Conservation (phyloP, 2,329 filamentous ascomycete genomes). For the Xylaria digitata region DNA sequence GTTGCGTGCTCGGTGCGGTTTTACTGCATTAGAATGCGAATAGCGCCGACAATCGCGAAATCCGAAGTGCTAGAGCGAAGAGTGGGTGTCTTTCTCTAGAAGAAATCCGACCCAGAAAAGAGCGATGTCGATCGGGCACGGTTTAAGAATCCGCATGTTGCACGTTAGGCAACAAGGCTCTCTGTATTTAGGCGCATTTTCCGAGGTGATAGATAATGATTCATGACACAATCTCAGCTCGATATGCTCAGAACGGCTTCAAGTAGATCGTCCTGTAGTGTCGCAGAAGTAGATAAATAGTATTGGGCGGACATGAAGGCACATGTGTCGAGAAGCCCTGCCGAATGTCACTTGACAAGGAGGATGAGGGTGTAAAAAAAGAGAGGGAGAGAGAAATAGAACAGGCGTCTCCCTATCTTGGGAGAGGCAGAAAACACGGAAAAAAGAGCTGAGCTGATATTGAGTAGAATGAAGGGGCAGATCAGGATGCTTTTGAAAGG, state of each 20-base stretch:
- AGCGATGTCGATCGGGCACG: slow-evolving; percentile 39
- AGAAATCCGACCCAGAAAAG: slow-evolving; percentile 33
- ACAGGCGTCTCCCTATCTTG: neutral
- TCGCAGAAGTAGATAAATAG: slow-evolving; percentile 2
- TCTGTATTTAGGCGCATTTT: slow-evolving; percentile 51
- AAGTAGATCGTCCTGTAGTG: slow-evolving; percentile 8
- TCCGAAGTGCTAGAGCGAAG: slow-evolving; percentile 42
- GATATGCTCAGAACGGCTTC: slow-evolving; percentile 7
- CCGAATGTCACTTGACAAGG: slow-evolving; percentile 30
- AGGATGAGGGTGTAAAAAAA: neutral
- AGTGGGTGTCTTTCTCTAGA: slow-evolving; percentile 39
- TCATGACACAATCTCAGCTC: slow-evolving; percentile 44
- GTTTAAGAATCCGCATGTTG: slow-evolving; percentile 40
- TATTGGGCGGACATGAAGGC: neutral
- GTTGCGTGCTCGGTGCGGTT: slow-evolving; percentile 41
- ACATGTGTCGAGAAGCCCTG: slow-evolving; percentile 11
- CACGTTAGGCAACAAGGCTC: slow-evolving; percentile 45
- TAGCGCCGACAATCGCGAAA: slow-evolving; percentile 42
- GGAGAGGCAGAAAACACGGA: slow-evolving; percentile 30
- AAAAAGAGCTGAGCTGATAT: slow-evolving; percentile 41
- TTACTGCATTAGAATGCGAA: slow-evolving; percentile 44
- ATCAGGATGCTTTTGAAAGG: slow-evolving; percentile 40
- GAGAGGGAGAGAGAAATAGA: neutral
- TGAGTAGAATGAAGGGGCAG: slow-evolving; percentile 42
- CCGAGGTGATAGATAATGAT: slow-evolving; percentile 50